Evolutionary conservation across 768 basidiomycete genomes (phyloP), one percentile per base, ranked within the genome.

Genomic region (Trametes cubensis): DNA sequence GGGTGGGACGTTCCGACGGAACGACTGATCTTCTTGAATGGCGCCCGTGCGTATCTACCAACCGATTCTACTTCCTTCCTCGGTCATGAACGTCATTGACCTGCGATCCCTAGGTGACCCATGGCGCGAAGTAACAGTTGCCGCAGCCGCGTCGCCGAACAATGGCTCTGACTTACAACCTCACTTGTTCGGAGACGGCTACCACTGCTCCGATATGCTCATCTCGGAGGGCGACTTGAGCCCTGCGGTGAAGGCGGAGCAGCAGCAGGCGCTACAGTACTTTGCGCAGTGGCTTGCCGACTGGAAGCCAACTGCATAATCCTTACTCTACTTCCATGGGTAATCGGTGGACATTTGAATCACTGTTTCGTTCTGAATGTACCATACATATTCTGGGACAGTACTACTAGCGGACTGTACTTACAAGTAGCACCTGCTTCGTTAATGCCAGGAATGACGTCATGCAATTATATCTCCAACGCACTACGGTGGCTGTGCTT

Each of bases 61-160:
- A n/a, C n/a, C n/a, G n/a, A n/a, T n/a, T n/a, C n/a, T n/a, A n/a
- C n/a, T n/a, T n/a, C n/a, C n/a, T n/a, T n/a, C 5, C 20, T 23
- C n/a, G 7, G 30, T 39, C 34, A 10, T 34, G 34, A 34, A 7
- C 58, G 54, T 42, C 23, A 26, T 11, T 61, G 53, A 28, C 20
- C 61, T 23, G n/a, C 46, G n/a, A 11, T 10, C 4, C 17, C 18
- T 46, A 89, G 88, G 86, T 45, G 88, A 90, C 67, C 88, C 89
- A 18, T 90, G 88, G 88, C 80, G 83, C 51, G 85, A 86, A 55
- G 82, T 84, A 5, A 90, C 88, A 0, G 77, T 89, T 7, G 89
- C 88, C 4, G 83, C 88, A 0, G 79, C 82, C 21, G 77, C 76
- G 11, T 75, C 79, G 20, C 34, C 34, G 62, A 72, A 58, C 75